Evolutionary conservation across 306 rosid species (phyloP), one percentile per base, ranked within the genome.

Genomic region (Fagus crenata): DNA sequence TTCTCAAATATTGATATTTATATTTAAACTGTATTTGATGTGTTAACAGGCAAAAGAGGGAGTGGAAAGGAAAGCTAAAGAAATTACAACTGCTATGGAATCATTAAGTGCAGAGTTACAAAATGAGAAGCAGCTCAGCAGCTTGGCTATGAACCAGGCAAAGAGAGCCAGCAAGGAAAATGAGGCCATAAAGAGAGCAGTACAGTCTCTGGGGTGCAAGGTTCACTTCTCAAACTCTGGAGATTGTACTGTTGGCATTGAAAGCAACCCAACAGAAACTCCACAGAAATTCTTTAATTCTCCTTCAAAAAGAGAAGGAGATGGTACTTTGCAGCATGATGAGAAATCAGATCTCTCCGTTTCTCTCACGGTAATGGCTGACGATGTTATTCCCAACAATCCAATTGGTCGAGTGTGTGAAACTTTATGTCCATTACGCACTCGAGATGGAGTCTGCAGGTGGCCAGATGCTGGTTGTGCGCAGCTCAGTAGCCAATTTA

Each of bases 391-490:
- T 1, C 74, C 87, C 4, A 73, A 65, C 49, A 85, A 77, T 82
- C 77, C 84, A 13, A 67, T 88, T 14, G 75, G 84, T 77, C 86
- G 87, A 42, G 88, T 86, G 35, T 95, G 99, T 65, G 93, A 92
- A 81, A 79, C 86, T 22, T 76, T 95, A 18, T 95, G 99, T 75
- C 97, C 97, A 0, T 81, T 92, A 75, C 88, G 86, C 67, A 63
- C 92, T 51, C 82, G 80, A 60, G 97, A 84, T 28, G 97, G 97
- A 81, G 89, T 88, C 71, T 95, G 99, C 85, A 82, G 85, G 75
- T 95, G 99, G 99, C 97, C 97, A 9, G 87, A 86, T 78, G 87
- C 97, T 51, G 90, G 77, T 40, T 95, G 99, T 87, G 99, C 97
- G 69, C 97, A 89, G 80, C 72, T 86, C 60, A 77, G 91, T 46